phyloP scores from a whole-genome alignment of 2,329 filamentous ascomycete genomes.

The Pyrenochaeta sp. region DNA sequence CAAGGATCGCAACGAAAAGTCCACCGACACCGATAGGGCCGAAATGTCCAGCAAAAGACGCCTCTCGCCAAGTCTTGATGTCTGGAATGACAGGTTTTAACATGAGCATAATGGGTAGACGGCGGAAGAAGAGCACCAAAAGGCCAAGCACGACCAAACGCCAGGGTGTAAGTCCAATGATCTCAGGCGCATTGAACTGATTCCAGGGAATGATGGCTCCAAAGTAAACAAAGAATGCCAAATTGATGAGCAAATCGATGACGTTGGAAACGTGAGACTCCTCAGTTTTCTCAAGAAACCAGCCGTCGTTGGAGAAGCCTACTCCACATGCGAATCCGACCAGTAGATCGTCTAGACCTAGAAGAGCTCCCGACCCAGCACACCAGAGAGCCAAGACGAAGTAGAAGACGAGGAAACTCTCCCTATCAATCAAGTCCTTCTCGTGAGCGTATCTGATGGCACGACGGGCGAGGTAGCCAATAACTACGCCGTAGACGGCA shows the following conservation, averaged over 20 bases:
- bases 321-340: constrained; percentile 95
- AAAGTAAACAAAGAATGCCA: constrained; percentile 98
- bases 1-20: constrained; percentile 92
- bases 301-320: constrained; percentile 99
- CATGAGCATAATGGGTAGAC: constrained; percentile 91
- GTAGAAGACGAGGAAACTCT: constrained; percentile 98
- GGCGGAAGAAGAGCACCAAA: constrained; percentile 92
- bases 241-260: constrained; percentile 94
- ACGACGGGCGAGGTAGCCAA: constrained; percentile 91
- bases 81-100: constrained; percentile 95
- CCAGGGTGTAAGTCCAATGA: constrained; percentile 82
- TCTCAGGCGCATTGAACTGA: constrained; percentile 76
- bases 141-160: constrained; percentile 91
- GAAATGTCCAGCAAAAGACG: constrained; percentile 95
- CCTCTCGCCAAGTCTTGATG: constrained; percentile 97
- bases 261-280: constrained; percentile 99
- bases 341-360: constrained; percentile 91
- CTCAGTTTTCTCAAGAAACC: constrained; percentile 98
- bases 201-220: constrained; percentile 97
- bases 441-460: constrained; percentile 88
- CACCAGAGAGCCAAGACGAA: constrained; percentile 96
- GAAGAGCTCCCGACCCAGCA: constrained; percentile 87
- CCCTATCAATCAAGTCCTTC: constrained; percentile 86
- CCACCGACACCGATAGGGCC: constrained; percentile 97
- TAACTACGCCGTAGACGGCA: constrained; percentile 81